Evolutionary conservation across 2,329 filamentous ascomycete species (phyloP), one percentile per base, ranked within the genome.

Genomic region (Alternaria angustiovoidea): DNA sequence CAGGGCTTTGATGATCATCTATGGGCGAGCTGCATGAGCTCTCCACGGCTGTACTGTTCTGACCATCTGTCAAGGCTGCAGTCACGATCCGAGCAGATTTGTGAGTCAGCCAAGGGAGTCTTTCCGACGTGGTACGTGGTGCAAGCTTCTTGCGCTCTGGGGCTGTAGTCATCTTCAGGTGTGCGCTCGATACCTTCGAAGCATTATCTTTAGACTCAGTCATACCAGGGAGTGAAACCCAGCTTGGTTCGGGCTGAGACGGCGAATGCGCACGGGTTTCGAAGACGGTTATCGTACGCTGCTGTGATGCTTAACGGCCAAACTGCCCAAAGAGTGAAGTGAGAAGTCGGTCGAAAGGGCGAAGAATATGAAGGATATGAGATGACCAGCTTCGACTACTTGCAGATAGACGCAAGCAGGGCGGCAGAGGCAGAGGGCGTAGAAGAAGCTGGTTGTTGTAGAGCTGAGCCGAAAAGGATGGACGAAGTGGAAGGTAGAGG

Each of bases 61-160:
- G 55, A 4, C 47, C 51, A 43, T 44, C 34, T n/a, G 43, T 34
- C 6, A 59, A 62, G 6, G 51, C 38, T 20, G 30, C 38, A n/a
- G 26, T 18, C 22, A 55, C 49, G 16, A 41, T 28, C 30, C 59
- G 62, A 5, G 69, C 54, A n/a, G 39, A 44, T 12, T 67, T 74
- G 16, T 63, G 65, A 44, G 74, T 72, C 7, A 78, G 66, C 75
- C 75, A 78, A 16, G 74, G 75, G 20, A 76, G 68, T 47, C 53
- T 70, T 22, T 64, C 75, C 1, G 53, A 30, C 5, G 61, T 66
- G 20, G 52, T 62, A 5, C 61, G 61, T 12, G 61, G 59, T 16
- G 60, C 26, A 44, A 66, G 41, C 51, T 62, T 72, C 18, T 42
- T 65, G 44, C 16, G 47, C 8, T 57, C 49, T 48, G 48, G 24